Conservation (phyloP, 345 rosid species). For the Capsella bursapastoris region DNA sequence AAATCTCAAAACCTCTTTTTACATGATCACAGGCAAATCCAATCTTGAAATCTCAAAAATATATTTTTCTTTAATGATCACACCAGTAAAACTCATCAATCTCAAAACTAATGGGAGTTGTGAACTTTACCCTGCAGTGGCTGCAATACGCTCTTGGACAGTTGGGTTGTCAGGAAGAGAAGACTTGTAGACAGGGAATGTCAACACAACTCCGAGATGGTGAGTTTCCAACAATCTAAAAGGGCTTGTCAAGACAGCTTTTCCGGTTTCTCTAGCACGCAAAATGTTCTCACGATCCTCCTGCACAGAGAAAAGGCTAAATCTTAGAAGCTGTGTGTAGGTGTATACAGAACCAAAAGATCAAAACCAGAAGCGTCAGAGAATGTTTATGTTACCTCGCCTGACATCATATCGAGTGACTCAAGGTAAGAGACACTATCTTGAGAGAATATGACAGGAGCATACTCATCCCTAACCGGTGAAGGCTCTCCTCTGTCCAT, state of each 20-base stretch:
- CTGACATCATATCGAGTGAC: constrained; percentile 99
- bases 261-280: constrained; percentile 88
- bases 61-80: neutral
- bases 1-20: neutral
- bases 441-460: constrained; percentile 94
- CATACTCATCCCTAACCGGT: constrained; percentile 90
- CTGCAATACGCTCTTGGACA: constrained; percentile 68
- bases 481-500: constrained; percentile 83
- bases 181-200: constrained; percentile 94
- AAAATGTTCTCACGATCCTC: constrained; percentile 95
- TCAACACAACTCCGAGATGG: constrained; percentile 97
- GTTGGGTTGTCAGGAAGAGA: constrained; percentile 76
- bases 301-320: constrained; percentile 47
- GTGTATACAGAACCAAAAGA: constrained; percentile 3
- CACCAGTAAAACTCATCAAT: neutral
- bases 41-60: neutral
- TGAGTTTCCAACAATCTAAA: constrained; percentile 87
- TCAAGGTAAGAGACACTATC: constrained; percentile 88
- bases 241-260: constrained; percentile 94
- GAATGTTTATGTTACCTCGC: constrained; percentile 62
- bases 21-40: neutral
- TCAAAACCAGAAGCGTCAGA: neutral
- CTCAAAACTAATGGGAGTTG: neutral
- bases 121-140: constrained; percentile 81
- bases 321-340: neutral